Conservation (phyloP, 2,329 filamentous ascomycete species). For the Apiospora pterosperma region DNA sequence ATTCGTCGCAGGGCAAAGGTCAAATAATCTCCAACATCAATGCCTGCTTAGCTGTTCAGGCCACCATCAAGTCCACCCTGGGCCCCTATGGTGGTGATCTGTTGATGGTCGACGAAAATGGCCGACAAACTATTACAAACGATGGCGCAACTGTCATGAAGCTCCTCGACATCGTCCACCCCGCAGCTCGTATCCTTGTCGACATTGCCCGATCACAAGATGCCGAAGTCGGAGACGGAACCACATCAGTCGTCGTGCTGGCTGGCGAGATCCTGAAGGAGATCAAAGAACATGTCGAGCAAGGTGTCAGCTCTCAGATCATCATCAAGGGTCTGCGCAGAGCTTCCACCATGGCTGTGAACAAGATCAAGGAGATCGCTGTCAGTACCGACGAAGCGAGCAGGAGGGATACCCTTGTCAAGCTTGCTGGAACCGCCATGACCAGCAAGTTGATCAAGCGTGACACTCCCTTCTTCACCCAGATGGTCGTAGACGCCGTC, state of each 20-base stretch:
- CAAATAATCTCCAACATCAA: constrained; percentile 99
- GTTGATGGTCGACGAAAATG: constrained; percentile 93
- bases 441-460: constrained; percentile 99
- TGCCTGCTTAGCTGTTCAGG: constrained; percentile 92
- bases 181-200: constrained; percentile 92
- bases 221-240: constrained; percentile 96
- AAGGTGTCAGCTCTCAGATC: constrained; percentile 93
- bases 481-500: constrained; percentile 98
- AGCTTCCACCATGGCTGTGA: constrained; percentile 86
- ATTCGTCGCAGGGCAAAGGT: constrained; percentile 93
- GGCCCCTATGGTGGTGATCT: constrained; percentile 96
- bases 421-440: constrained; percentile 94
- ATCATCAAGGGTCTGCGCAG: constrained; percentile 95
- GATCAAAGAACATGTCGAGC: constrained; percentile 92
- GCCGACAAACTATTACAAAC: constrained; percentile 96
- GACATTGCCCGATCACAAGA: constrained; percentile 99
- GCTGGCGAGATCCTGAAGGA: constrained; percentile 98
- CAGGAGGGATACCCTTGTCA: constrained; percentile 81
- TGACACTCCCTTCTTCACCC: constrained; percentile 95
- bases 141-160: constrained; percentile 99
- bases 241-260: constrained; percentile 93
- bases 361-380: constrained; percentile 98
- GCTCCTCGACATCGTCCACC: constrained; percentile 98
- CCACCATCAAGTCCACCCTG: constrained; percentile 91
- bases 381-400: constrained; percentile 79